A percentile compares a stretch with the other conserved stretches of the same genome.
Evolutionary conservation across 2,329 filamentous ascomycete genomes (phyloP).

Genomic region (Penicillium sp.): DNA sequence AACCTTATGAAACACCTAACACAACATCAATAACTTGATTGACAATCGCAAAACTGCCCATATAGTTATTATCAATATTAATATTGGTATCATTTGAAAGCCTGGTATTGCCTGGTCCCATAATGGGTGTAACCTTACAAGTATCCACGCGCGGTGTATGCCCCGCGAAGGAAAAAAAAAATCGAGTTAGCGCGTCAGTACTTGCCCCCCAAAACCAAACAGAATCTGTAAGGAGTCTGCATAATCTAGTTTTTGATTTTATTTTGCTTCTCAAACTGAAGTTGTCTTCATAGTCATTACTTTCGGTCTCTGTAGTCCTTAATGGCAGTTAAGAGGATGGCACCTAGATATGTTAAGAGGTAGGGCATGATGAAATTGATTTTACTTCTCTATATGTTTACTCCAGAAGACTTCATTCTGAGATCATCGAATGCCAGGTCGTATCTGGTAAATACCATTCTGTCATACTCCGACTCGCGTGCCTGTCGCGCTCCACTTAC

Average conservation of each 20-base stretch:
- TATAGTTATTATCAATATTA: too few relatives aligned
- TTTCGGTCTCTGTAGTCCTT: too few relatives aligned
- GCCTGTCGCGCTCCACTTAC: constrained; percentile 12
- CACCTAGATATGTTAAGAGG: not conserved
- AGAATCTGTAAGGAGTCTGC: not conserved
- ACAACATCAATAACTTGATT: too few relatives aligned
- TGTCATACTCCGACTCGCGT: constrained; percentile 15
- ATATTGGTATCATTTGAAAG: too few relatives aligned
- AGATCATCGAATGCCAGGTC: constrained; percentile 1
- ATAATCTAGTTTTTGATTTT: not conserved
- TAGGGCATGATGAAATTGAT: not conserved
- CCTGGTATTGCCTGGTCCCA: too few relatives aligned
- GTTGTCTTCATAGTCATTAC: not conserved
- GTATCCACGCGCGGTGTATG: not conserved
- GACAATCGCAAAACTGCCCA: too few relatives aligned
- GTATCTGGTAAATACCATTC: not conserved
- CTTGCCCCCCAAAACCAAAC: not conserved
- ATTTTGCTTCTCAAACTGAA: not conserved
- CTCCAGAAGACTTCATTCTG: not conserved
- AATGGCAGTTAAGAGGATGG: too few relatives aligned
- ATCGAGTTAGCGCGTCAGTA: not conserved
- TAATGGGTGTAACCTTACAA: not conserved
- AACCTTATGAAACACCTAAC: not conserved
- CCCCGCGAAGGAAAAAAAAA: not conserved
- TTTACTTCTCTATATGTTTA: not conserved